These are phyloP conservation scores for Xylariomycetidae sp. DNA, from an alignment of 2,329 filamentous ascomycete genomes.

Conservation along the genomic window DNA sequence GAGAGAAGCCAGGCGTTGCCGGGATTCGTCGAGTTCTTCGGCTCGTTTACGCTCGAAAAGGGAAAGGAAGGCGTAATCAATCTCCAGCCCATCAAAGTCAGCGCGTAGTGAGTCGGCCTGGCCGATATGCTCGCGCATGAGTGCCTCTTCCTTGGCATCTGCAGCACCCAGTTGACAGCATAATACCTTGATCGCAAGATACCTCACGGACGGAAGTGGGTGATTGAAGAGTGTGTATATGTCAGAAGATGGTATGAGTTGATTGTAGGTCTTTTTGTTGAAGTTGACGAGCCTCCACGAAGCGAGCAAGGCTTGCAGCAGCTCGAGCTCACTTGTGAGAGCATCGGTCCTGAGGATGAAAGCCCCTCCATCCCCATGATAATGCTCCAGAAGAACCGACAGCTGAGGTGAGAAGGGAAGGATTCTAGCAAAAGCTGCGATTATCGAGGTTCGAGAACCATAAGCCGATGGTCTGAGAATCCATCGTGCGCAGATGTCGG, in stretches of 20 bases:
- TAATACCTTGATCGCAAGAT: slow-evolving; percentile 75
- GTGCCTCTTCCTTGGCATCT: slow-evolving; percentile 68
- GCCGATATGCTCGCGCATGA: slow-evolving; percentile 62
- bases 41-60: slow-evolving; percentile 52
- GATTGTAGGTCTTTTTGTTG: slow-evolving; percentile 62
- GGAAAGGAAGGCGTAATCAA: slow-evolving; percentile 73
- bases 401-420: slow-evolving; percentile 79
- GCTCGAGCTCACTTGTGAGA: slow-evolving; percentile 8
- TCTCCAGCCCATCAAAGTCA: slow-evolving; percentile 65
- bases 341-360: no score
- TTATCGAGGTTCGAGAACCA: slow-evolving; percentile 37
- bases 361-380: no score
- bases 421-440: slow-evolving; percentile 72
- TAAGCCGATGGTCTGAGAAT: slow-evolving; percentile 40
- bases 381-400: slow-evolving; percentile 59
- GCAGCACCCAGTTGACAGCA: slow-evolving; percentile 73
- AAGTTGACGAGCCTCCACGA: slow-evolving; percentile 75
- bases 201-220: slow-evolving; percentile 57
- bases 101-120: slow-evolving; percentile 56
- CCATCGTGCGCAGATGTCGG: slow-evolving; percentile 82
- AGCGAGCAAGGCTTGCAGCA: slow-evolving; percentile 51
- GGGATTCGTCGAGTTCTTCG: slow-evolving; percentile 37
- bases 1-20: slow-evolving; percentile 31
- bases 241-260: slow-evolving; percentile 57
- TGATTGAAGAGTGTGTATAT: slow-evolving; percentile 65